Evolutionary conservation across 306 rosid genomes (phyloP), one percentile per base, ranked within the genome.

Genomic region (Vigna angularis): DNA sequence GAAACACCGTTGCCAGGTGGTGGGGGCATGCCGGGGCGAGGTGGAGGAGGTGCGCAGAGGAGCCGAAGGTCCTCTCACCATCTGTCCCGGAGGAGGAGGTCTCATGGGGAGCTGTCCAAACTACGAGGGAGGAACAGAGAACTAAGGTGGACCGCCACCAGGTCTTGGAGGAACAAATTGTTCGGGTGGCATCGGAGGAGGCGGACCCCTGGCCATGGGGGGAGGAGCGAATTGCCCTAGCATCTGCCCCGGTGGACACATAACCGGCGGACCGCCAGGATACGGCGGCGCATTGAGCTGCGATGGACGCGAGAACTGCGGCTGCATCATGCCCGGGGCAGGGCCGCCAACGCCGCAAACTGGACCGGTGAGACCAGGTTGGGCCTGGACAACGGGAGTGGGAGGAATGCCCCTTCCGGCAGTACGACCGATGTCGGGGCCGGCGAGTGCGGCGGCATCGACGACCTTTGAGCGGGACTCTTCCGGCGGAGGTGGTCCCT

Each of bases 291-390:
- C 90, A 0, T 90, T 82, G 6, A 95, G 79, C 80, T 92, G 90
- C 0, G 96, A 94, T 0, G 91, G 93, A 0, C 98, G 93, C 4
- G 97, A 85, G 76, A 96, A 91, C 90, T 95, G 98, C 1, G 99
- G 98, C 87, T 93, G 99, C 99, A 96, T 96, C 98, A 96, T 96
- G 7, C 96, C 97, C 0, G 98, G 99, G 17, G 99, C 96, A 0
- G 99, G 98, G 0, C 99, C 98, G 10, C 99, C 99, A 0, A 93
- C 96, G 2, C 99, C 98, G 0, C 99, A 94, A 18, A 93, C 97
- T 0, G 99, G 99, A 3, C 99, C 99, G 3, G 97, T 82, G 4
- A 96, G 94, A 0, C 98, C 97, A 0, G 99, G 99, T 83, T 93
- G 98, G 1, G 99, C 99, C 72, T 93, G 99, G 24, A 93, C 72